These are phyloP conservation scores for Zymoseptoria pseudotritici DNA, from an alignment of 2,329 filamentous ascomycete genomes.

Conservation along the genomic window DNA sequence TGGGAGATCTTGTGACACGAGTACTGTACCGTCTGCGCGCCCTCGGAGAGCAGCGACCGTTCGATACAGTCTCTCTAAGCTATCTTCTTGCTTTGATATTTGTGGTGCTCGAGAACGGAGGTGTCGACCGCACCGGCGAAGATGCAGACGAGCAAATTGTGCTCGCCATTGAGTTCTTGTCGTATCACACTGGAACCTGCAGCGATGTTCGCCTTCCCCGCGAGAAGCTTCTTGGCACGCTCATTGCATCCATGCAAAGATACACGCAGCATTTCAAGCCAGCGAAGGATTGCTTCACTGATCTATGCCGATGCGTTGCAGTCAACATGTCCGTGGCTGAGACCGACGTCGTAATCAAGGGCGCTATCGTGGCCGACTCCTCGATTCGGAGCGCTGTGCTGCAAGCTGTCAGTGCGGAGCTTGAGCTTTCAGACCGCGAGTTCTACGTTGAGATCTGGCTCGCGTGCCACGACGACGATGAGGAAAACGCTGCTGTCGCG, in stretches of 20 bases:
- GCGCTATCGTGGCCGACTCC: conserved; percentile 68
- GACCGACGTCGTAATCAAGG: conserved; percentile 66
- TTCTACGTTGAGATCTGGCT: conserved; percentile 92
- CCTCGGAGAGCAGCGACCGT: conserved; percentile 84
- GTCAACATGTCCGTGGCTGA: conserved; percentile 70
- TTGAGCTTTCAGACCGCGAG: conserved; percentile 80
- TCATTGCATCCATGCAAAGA: conserved; percentile 76
- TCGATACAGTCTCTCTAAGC: conserved; percentile 78
- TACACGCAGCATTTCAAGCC: conserved; percentile 93
- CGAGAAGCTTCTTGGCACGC: conserved; percentile 59
- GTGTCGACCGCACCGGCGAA: conserved; percentile 63
- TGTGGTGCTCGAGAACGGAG: conserved; percentile 68
- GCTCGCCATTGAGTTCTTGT: conserved; percentile 77
- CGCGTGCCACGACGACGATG: conserved; percentile 80
- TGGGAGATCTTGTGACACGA: conserved; percentile 74
- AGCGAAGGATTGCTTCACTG: conserved; percentile 83
- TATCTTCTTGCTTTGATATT: conserved; percentile 81
- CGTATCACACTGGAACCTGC: conserved; percentile 79
- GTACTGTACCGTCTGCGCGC: conserved; percentile 87
- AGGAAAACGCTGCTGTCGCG: conserved; percentile 77
- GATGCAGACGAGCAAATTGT: conserved; percentile 85
- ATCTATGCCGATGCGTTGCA: conserved; percentile 76
- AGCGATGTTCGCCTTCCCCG: conserved; percentile 70
- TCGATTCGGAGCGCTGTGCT: conserved; percentile 77
- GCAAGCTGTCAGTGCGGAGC: conserved; percentile 82